A percentile compares a stretch with the other conserved stretches of the same genome.
Conservation (phyloP, 768 basidiomycete genomes). For the Lactarius tabidus region DNA sequence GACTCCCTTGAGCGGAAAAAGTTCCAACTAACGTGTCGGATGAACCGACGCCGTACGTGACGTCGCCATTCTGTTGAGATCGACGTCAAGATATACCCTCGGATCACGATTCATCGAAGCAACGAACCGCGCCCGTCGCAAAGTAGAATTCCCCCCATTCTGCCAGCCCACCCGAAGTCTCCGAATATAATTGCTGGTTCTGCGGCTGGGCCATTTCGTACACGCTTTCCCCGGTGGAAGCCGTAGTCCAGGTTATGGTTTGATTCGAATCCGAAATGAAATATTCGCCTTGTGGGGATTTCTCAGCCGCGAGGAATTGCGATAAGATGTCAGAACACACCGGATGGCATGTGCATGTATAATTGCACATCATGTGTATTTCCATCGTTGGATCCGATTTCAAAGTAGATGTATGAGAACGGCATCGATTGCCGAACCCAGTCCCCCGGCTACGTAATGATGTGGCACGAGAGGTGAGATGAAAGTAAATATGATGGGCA, state of each 20-base stretch:
- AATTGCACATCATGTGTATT: constrained; percentile 30
- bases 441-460: constrained; percentile 8
- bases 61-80: not conserved
- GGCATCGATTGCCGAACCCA: constrained; percentile 32
- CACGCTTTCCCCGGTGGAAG: constrained; percentile 6
- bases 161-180: constrained; percentile 10
- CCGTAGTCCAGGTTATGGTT: constrained; percentile 4
- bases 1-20: constrained; percentile 3
- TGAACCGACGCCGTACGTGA: constrained; percentile 3
- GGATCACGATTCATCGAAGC: not conserved
- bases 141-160: constrained; percentile 19
- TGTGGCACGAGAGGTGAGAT: not conserved
- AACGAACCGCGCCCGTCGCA: constrained; percentile 11
- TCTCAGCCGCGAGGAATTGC: not conserved
- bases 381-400: constrained; percentile 28
- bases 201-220: constrained; percentile 3
- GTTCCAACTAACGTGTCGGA: not conserved
- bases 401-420: constrained; percentile 32
- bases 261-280: not conserved
- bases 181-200: constrained; percentile 4
- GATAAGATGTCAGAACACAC: constrained; percentile 24
- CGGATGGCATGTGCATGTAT: constrained; percentile 32
- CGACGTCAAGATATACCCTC: not conserved
- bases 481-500: not conserved
- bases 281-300: not conserved